These are phyloP conservation scores for Lachnellula suecica DNA, from an alignment of 2,329 filamentous ascomycete genomes.

Conservation along the genomic window DNA sequence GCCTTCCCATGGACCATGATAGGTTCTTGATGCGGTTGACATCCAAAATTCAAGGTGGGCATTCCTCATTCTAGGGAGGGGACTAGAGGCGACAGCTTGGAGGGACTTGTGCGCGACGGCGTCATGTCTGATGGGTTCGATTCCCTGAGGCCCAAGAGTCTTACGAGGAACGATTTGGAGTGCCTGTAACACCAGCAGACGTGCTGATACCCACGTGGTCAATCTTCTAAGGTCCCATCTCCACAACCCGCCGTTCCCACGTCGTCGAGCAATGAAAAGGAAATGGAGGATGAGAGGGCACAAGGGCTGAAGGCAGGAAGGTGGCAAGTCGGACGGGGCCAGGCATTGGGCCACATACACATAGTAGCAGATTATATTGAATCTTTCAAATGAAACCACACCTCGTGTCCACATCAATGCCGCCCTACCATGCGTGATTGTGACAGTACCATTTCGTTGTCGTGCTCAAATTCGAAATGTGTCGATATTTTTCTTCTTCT, in stretches of 20 bases:
- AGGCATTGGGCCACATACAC: not conserved
- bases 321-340: not conserved
- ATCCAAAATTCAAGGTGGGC: no score
- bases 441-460: not conserved
- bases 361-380: not conserved
- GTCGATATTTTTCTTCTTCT: not conserved
- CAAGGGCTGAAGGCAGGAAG: not conserved
- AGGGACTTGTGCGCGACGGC: no score
- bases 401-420: not conserved
- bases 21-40: not conserved
- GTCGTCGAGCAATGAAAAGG: no score
- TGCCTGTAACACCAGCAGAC: no score
- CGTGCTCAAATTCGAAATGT: not conserved
- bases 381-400: not conserved
- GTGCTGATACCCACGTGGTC: no score
- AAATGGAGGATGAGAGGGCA: not conserved
- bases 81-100: no score
- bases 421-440: not conserved
- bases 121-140: no score
- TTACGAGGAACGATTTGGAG: no score
- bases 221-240: no score
- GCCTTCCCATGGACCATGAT: not conserved
- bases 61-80: no score
- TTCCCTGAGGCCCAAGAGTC: no score
- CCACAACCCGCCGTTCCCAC: no score